Base-by-base conservation (phyloP, 2,329 filamentous ascomycete genomes). In the Sarocladiaceae sp. region DNA sequence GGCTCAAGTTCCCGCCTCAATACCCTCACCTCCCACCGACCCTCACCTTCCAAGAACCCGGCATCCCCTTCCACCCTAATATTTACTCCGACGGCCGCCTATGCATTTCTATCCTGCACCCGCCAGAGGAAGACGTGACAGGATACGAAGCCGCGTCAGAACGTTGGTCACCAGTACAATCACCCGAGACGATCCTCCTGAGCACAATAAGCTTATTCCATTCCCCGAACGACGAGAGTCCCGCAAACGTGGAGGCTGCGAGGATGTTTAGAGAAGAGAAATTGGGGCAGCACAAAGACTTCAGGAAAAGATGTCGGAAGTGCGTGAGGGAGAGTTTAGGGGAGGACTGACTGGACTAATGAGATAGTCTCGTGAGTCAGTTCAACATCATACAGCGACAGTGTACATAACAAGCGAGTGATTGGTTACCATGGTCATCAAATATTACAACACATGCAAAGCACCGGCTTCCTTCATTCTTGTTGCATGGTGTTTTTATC, bases 51-150 rank as follows among this genome's bases (percentile, higher is more conserved):
- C 82, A 90, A 62, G 78, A 78, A 1, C 89, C 92, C 1, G 37
- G 12, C 17, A 83, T 97, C 55, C 83, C 83, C 2, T 97, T 94
- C 78, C 93, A 97, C 71, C 93, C 93, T 1, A 97, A 97, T 68
- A 88, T 99, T 66, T 97, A 97, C 73, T 75, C 82, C 7, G 84
- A 82, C 64, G 94, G 94, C 62, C 83, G 87, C 58, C 89, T 99
- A 53, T 99, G 94, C 78, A 97, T 99, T 68, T 95, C 89, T 39
- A 99, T 99, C 72, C 79, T 99, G 37, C 94, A 99, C 69, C 89
- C 93, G 12, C 93, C 94, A 4, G 92, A 90, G 72, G 92, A 97
- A 64, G 94, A 99, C 66, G 85, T 89, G 65, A 94, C 88, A 70
- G 93, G 93, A 51, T 99, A 99, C 74, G 94, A 99, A 71, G 81